Evolutionary conservation across 2,329 filamentous ascomycete species (phyloP).

Genomic region (Myriangium duriaei): DNA sequence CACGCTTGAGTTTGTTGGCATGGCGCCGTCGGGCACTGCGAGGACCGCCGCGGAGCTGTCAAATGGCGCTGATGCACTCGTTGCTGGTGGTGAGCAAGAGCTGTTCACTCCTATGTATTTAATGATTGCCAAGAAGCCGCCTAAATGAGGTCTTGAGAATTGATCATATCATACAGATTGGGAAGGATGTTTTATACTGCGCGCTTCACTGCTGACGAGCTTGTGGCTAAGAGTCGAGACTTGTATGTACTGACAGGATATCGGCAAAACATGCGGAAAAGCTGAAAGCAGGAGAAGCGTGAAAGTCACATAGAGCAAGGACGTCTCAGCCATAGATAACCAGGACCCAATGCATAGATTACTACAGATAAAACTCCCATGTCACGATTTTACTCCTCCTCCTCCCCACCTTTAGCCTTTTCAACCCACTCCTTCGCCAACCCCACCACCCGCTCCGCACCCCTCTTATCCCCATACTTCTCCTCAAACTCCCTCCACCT

Average conservation of each 20-base stretch:
- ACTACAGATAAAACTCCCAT: not conserved
- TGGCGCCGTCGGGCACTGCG: constrained; percentile 74
- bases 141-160: too few relatives aligned
- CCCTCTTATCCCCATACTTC: constrained; percentile 53
- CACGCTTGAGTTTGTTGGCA: constrained; percentile 56
- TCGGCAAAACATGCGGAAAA: too few relatives aligned
- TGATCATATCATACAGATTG: too few relatives aligned
- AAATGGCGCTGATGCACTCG: constrained; percentile 68
- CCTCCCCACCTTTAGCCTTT: constrained; percentile 24
- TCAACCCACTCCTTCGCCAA: constrained; percentile 60
- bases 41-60: constrained; percentile 91
- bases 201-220: too few relatives aligned
- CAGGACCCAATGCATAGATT: too few relatives aligned
- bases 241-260: too few relatives aligned
- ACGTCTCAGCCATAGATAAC: too few relatives aligned
- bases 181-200: too few relatives aligned
- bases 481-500: constrained; percentile 86
- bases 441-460: constrained; percentile 55
- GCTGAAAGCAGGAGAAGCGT: too few relatives aligned
- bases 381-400: constrained; percentile 14
- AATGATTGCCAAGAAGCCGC: constrained; percentile 83
- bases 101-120: constrained; percentile 99
- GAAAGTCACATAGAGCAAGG: too few relatives aligned
- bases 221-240: too few relatives aligned
- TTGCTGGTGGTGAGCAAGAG: constrained; percentile 74